Evolutionary conservation across 2,329 filamentous ascomycete species (phyloP), one percentile per base, ranked within the genome.

Genomic region (Kalaharituber pfeilii): DNA sequence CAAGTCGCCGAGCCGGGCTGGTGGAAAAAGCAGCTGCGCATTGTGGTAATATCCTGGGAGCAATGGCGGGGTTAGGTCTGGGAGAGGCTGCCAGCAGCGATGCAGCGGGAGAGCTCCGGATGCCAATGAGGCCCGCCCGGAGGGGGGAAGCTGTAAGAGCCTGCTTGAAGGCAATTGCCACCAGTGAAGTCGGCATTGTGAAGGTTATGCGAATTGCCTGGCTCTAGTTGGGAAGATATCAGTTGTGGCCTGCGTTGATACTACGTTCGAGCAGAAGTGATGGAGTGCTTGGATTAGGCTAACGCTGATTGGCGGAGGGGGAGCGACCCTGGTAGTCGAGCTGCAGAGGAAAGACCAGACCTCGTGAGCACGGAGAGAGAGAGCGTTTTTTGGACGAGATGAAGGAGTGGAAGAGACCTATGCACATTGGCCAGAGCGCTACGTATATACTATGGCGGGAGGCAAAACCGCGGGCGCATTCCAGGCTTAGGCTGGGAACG

Each of bases 11-110:
- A n/a, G 8, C 18, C 8, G 50, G 18, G 13, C 73, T 75, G 63
- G 77, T 78, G 58, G 77, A 80, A 72, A 82, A 81, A 69, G 52
- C 45, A 11, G 39, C 7, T 45, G 44, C 30, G 18, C 11, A 73
- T 71, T 70, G 73, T 72, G 68, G 72, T 71, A 63, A 73, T 70
- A 70, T 69, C 65, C 67, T 65, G 57, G 68, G 64, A 58, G 64
- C 45, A 66, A 62, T 18, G 67, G 65, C 49, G 65, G 62, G 42
- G 58, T 59, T 47, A 55, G 44, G 52, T 27, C 56, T 65, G 57
- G 51, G 62, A 53, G 56, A 56, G 59, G 56, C 61, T 51, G 36
- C 11, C 9, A 26, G 33, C 18, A 20, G 5, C 8, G 39, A 20
- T 22, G 27, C 51, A 18, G 20, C 25, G 27, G 50, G 52, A 9